Conservation (phyloP, 2,329 filamentous ascomycete species). For the Pseudophaeomoniella oleicola region DNA sequence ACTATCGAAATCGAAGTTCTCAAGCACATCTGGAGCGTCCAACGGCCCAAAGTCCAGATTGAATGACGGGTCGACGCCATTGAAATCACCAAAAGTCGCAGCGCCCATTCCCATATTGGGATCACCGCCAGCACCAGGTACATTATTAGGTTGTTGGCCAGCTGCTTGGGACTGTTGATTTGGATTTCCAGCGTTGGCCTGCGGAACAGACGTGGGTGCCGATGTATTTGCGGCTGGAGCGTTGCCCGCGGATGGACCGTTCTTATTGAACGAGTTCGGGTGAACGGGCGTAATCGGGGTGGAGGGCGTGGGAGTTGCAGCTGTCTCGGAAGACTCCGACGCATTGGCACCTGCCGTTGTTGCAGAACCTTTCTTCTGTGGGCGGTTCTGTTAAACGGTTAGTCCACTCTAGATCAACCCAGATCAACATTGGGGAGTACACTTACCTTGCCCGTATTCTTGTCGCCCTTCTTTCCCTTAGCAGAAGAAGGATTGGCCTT, state of each 20-base stretch:
- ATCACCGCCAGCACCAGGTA: not conserved
- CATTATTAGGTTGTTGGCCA: constrained; percentile 1
- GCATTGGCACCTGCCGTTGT: constrained; percentile 21
- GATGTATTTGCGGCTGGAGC: constrained; percentile 15
- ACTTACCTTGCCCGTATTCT: constrained; percentile 39
- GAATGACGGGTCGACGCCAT: constrained; percentile 7
- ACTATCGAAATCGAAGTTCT: constrained; percentile 51
- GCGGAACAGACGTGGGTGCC: constrained; percentile 18
- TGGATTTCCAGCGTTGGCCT: constrained; percentile 5
- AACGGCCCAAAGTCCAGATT: constrained; percentile 24
- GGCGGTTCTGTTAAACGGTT: constrained; percentile 17
- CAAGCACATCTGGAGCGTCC: constrained; percentile 31
- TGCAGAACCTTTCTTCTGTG: constrained; percentile 26
- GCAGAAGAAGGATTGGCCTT: constrained; percentile 35
- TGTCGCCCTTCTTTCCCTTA: constrained; percentile 43
- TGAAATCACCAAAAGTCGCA: constrained; percentile 1
- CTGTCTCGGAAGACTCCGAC: constrained; percentile 30
- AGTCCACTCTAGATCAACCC: constrained; percentile 2
- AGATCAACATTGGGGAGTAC: constrained; percentile 5
- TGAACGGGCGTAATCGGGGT: constrained; percentile 34
- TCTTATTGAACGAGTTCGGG: constrained; percentile 28
- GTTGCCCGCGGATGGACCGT: constrained; percentile 18
- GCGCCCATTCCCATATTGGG: constrained; percentile 1
- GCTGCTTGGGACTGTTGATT: not conserved
- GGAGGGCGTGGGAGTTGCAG: constrained; percentile 31